These are phyloP conservation scores for Rhizopus delemar DNA, from an alignment of 371 early-diverging fungal genomes.

Conservation along the genomic window DNA sequence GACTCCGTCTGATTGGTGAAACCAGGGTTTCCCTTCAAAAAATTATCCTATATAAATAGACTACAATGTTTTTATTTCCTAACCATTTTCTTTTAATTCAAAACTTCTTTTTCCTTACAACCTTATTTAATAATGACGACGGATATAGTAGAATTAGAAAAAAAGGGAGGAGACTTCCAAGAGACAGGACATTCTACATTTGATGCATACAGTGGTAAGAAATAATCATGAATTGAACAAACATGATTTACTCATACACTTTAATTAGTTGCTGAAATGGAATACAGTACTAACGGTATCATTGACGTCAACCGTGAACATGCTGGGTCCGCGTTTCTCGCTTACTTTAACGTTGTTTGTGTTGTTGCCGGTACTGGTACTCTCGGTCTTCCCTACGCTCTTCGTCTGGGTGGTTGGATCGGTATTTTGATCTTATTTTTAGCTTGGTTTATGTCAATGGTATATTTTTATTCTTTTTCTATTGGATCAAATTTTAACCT, in stretches of 20 bases:
- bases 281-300: conserved; percentile 19
- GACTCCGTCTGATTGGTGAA: neutral
- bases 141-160: neutral
- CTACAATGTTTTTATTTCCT: neutral
- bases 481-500: conserved; percentile 31
- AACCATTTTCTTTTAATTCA: neutral
- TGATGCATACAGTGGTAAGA: neutral
- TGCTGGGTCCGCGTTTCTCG: conserved; percentile 25
- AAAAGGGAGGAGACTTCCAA: neutral
- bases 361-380: conserved; percentile 84
- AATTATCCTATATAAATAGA: neutral
- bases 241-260: neutral
- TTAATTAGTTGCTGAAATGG: conserved; percentile 8
- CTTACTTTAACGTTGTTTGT: conserved; percentile 67
- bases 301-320: conserved; percentile 26
- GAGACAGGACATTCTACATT: neutral
- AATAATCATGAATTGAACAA: neutral
- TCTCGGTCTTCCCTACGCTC: conserved; percentile 70
- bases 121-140: neutral
- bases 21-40: neutral
- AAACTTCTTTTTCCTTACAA: neutral
- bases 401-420: conserved; percentile 75
- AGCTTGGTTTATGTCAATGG: conserved; percentile 70
- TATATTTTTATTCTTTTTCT: conserved; percentile 5
- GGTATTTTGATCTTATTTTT: conserved; percentile 66